These are phyloP conservation scores for Alternaria viburni DNA, from an alignment of 2,329 filamentous ascomycete genomes.

Conservation along the genomic window DNA sequence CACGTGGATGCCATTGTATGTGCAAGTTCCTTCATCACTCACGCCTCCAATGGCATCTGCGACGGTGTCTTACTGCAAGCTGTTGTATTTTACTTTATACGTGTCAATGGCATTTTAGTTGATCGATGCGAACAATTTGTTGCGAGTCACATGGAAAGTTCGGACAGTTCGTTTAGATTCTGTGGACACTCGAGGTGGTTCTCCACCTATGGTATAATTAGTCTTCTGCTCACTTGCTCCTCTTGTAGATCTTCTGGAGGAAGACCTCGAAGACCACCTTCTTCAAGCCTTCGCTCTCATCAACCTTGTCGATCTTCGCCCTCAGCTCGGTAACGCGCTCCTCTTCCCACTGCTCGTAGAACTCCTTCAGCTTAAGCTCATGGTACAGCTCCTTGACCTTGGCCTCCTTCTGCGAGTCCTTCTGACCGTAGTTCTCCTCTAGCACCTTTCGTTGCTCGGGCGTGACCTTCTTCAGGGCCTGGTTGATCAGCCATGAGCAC, in stretches of 20 bases:
- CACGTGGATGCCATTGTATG: neutral
- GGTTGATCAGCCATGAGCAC: conserved; percentile 98
- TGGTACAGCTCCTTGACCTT: conserved; percentile 88
- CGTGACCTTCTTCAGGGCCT: conserved; percentile 80
- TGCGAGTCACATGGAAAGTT: neutral
- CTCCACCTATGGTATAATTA: neutral
- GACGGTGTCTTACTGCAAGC: too few species aligned
- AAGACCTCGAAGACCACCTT: conserved; percentile 89
- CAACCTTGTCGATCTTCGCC: conserved; percentile 75
- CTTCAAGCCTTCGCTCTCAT: conserved; percentile 88
- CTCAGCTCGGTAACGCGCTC: conserved; percentile 79
- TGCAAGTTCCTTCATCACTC: neutral
- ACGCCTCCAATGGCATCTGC: neutral
- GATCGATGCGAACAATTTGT: neutral
- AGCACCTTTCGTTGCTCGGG: conserved; percentile 87
- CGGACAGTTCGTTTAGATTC: neutral
- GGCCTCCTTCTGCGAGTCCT: conserved; percentile 82
- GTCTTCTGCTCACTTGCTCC: conserved; percentile 73
- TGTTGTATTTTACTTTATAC: too few species aligned
- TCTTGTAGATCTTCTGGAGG: conserved; percentile 96
- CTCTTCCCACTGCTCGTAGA: conserved; percentile 91
- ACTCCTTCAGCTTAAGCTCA: conserved; percentile 81
- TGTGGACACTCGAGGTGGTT: neutral
- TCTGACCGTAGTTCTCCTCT: conserved; percentile 92
- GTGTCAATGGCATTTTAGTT: neutral